Conservation (phyloP, 768 basidiomycete genomes). For the Phallus indusiatus region DNA sequence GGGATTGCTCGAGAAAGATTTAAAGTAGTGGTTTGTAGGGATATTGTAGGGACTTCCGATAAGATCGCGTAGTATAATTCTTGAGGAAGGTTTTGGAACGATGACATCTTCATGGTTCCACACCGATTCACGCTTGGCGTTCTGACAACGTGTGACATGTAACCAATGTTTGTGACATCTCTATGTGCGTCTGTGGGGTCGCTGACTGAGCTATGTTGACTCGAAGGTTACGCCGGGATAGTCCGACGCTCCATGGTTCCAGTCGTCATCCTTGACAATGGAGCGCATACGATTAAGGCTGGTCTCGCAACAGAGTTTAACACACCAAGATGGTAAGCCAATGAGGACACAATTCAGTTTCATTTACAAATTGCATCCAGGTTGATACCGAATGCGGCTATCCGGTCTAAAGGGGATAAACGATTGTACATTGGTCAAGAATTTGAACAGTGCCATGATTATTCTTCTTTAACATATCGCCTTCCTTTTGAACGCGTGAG, state of each 20-base stretch:
- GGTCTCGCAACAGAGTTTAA: constrained; percentile 35
- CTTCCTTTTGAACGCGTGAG: constrained; percentile 81
- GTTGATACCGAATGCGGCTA: constrained; percentile 70
- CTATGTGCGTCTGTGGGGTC: too few relatives aligned
- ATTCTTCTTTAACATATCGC: constrained; percentile 71
- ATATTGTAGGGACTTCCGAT: constrained; percentile 33
- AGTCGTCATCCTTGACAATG: constrained; percentile 78
- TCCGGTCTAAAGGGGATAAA: constrained; percentile 78
- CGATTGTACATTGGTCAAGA: constrained; percentile 82
- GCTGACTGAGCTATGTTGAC: too few relatives aligned
- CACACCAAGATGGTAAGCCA: constrained; percentile 10
- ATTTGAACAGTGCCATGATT: constrained; percentile 65
- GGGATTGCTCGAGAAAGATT: constrained; percentile 60
- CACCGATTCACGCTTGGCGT: too few relatives aligned
- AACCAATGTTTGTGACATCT: too few relatives aligned
- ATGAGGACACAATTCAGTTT: background rate
- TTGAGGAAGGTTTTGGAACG: constrained; percentile 39
- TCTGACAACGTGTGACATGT: too few relatives aligned
- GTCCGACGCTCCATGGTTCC: constrained; percentile 10
- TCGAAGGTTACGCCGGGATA: too few relatives aligned
- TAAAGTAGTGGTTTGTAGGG: constrained; percentile 44
- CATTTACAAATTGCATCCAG: constrained; percentile 26
- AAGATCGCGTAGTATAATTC: constrained; percentile 62
- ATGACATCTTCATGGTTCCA: too few relatives aligned
- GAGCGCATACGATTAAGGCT: constrained; percentile 73